Percentiles rank a stretch among this genome's conserved stretches.
Conservation (phyloP, 164 flowering plant species). For the Vitis labrusca region DNA sequence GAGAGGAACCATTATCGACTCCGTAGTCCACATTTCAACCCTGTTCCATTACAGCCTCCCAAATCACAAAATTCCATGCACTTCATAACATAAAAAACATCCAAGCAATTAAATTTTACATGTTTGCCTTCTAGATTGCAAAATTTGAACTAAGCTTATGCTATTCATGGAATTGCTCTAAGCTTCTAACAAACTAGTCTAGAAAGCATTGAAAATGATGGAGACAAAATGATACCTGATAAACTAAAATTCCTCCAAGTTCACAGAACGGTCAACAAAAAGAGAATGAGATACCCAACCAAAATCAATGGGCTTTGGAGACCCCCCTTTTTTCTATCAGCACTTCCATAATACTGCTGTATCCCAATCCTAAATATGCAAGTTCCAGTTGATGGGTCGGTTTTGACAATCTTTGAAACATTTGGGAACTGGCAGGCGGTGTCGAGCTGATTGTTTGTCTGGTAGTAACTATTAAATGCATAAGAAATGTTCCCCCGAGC, state of each 20-base stretch:
- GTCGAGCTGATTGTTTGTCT: conserved; percentile 63
- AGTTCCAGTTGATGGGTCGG: conserved; percentile 52
- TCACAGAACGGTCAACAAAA: conserved; percentile 27
- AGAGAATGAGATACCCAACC: conserved; percentile 11
- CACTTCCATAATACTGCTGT: conserved; percentile 38
- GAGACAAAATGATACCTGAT: neutral
- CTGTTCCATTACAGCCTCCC: too few species aligned
- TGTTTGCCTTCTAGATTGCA: neutral
- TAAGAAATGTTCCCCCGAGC: conserved; percentile 74
- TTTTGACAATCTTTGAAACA: conserved; percentile 46
- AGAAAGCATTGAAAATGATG: too few species aligned
- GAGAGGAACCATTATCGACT: too few species aligned
- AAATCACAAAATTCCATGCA: too few species aligned
- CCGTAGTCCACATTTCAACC: too few species aligned
- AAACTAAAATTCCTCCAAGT: conserved; percentile 1
- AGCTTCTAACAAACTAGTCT: neutral
- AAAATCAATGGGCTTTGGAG: conserved; percentile 11
- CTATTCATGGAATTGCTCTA: neutral
- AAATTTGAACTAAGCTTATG: conserved; percentile 3
- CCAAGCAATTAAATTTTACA: too few species aligned
- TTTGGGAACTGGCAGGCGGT: conserved; percentile 65
- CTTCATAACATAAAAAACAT: too few species aligned
- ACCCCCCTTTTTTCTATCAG: conserved; percentile 16
- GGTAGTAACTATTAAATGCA: conserved; percentile 85
- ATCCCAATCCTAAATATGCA: conserved; percentile 74